Evolutionary conservation across 2,329 filamentous ascomycete genomes (phyloP), one percentile per base, ranked within the genome.

Genomic region (Trichoderma gracile): DNA sequence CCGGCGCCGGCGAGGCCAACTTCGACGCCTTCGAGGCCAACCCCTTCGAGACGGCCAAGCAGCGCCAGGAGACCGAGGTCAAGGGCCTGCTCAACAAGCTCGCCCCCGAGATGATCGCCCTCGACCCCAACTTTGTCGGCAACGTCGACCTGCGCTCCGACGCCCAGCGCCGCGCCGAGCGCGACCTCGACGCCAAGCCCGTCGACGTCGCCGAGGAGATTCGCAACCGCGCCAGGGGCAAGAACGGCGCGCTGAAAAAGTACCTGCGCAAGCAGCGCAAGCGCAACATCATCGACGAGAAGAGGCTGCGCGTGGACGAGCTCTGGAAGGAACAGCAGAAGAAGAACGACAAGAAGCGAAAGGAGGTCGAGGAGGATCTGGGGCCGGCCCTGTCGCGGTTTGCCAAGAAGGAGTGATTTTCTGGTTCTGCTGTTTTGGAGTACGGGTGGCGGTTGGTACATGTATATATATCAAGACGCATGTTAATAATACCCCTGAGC

Each of bases 271-370:
- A 98, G 86, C 93, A 95, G 80, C 88, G 92, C 52, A 89, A 89
- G 73, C 92, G 90, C 83, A 98, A 98, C 76, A 86, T 99, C 65
- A 93, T 99, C 75, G 95, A 99, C 80, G 95, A 97, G 83, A 93
- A 94, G 84, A 89, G 91, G 74, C 78, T 97, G 76, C 88, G 89
- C 74, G 89, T 93, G 54, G 91, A 97, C 76, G 91, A 93, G 78
- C 81, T 97, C 75, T 88, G 89, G 80, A 87, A 89, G 69, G 86
- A 89, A 76, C 86, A 86, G 76, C 85, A 89, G 70, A 84, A 88
- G 74, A 85, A 88, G 72, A 88, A 84, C 72, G 79, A 89, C 70
- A 83, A 86, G 72, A 84, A 85, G 78, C 78, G 80, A 54, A 73
- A 86, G 73, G 86, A 91, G 76, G 82, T 83, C 69, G 84, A 90